Percentiles rank a stretch among this genome's conserved stretches.
Evolutionary conservation across 139 green algal species (phyloP).

Genomic region (Chlorella ohadii): DNA sequence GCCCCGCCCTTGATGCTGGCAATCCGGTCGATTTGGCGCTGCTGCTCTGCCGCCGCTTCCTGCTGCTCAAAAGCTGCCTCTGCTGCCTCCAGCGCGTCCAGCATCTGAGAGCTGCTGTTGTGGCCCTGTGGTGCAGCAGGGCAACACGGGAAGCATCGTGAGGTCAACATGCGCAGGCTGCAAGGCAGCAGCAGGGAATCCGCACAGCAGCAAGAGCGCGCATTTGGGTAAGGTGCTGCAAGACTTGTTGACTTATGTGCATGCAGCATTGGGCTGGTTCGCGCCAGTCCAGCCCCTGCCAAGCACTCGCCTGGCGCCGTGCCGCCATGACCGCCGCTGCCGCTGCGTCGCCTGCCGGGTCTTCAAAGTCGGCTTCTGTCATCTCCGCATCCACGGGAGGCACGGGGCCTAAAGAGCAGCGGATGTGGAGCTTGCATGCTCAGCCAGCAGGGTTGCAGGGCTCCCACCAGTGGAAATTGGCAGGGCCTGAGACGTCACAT

Average conservation of each 20-base stretch:
- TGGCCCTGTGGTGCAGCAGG: neutral
- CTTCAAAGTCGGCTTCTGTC: neutral
- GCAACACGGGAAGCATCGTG: neutral
- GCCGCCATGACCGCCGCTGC: neutral
- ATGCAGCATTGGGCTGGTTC: too few species aligned
- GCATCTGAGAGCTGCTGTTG: neutral
- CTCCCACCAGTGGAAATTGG: too few species aligned
- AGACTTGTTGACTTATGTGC: too few species aligned
- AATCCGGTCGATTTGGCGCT: neutral
- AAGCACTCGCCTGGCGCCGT: neutral
- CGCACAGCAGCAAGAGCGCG: neutral
- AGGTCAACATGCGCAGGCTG: neutral
- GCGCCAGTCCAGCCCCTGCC: too few species aligned
- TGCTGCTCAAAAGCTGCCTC: slow-evolving; percentile 10
- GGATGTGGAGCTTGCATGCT: too few species aligned
- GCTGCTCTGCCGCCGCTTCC: neutral
- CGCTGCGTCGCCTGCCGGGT: neutral
- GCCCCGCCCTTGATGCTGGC: neutral
- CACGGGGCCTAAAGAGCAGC: neutral
- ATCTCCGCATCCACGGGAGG: slow-evolving; percentile 16
- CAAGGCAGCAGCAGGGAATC: neutral
- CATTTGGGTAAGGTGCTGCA: too few species aligned
- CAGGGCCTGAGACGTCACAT: too few species aligned
- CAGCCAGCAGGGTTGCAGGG: too few species aligned
- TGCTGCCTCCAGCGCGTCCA: slow-evolving; percentile 37